phyloP scores from a whole-genome alignment of 2,329 filamentous ascomycete species.

The Nemania diffusa region DNA sequence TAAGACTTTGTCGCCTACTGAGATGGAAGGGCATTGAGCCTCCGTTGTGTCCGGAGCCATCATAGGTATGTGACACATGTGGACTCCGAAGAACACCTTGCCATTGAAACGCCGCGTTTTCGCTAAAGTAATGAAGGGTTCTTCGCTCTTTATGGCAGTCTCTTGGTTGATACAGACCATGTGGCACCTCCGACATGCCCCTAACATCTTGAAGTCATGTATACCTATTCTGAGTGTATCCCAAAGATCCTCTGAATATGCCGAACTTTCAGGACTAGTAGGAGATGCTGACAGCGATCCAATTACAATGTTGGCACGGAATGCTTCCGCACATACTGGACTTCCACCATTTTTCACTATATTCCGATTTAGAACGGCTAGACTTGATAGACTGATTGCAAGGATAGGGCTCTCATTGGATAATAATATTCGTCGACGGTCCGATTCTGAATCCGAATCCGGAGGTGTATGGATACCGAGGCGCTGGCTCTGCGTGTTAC shows the following conservation, averaged over 20 bases:
- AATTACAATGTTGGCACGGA: conserved; percentile 89
- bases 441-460: conserved; percentile 65
- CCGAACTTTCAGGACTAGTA: conserved; percentile 50
- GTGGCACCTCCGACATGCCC: conserved; percentile 87
- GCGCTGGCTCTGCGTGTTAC: conserved; percentile 64
- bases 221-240: conserved; percentile 71
- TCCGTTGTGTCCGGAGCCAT: conserved; percentile 40
- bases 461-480: conserved; percentile 65
- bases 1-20: conserved; percentile 58
- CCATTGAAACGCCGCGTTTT: conserved; percentile 87
- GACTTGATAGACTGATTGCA: conserved; percentile 80
- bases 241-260: conserved; percentile 89
- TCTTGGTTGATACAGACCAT: conserved; percentile 96
- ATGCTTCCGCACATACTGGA: conserved; percentile 76
- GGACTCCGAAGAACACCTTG: conserved; percentile 89
- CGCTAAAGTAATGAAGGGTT: conserved; percentile 87
- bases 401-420: conserved; percentile 96
- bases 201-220: conserved; percentile 76
- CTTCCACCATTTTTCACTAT: conserved; percentile 73
- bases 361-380: conserved; percentile 78
- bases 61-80: conserved; percentile 66
- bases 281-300: conserved; percentile 47
- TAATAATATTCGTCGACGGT: conserved; percentile 72
- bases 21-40: conserved; percentile 57
- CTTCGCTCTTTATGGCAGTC: conserved; percentile 79